Percentiles rank a stretch among this genome's conserved stretches.
Evolutionary conservation across 73 alveolate genomes (phyloP).

Genomic region (Symbiodinium pilosum): DNA sequence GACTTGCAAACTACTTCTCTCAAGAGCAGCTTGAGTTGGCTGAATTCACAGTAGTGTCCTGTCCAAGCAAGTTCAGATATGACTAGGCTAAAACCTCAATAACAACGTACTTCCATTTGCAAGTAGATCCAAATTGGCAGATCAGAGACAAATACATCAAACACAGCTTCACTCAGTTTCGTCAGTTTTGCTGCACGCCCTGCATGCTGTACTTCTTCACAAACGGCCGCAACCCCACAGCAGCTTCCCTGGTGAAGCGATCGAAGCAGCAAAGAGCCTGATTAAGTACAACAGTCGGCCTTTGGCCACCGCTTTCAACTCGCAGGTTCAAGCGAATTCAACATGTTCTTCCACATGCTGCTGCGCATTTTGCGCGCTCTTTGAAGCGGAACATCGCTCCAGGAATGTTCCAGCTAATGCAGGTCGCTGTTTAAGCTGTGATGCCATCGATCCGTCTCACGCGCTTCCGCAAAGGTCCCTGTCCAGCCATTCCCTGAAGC

Average conservation of each 20-base stretch:
- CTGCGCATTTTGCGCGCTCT: too few relatives aligned
- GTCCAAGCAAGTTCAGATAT: not conserved
- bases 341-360: not conserved
- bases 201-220: not conserved
- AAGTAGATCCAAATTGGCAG: too few relatives aligned
- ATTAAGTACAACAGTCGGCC: not conserved
- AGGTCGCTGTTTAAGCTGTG: not conserved
- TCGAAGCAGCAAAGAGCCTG: not conserved
- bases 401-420: too few relatives aligned
- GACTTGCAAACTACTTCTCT: too few relatives aligned
- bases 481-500: constrained; percentile 20
- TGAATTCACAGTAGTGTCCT: too few relatives aligned
- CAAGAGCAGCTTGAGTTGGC: too few relatives aligned
- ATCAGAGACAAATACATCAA: too few relatives aligned
- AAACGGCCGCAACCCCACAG: not conserved
- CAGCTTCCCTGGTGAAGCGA: not conserved
- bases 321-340: not conserved
- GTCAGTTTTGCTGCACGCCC: not conserved
- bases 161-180: too few relatives aligned
- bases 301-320: not conserved
- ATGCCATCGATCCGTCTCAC: constrained; percentile 85
- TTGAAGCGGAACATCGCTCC: too few relatives aligned
- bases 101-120: too few relatives aligned
- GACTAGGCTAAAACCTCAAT: not conserved
- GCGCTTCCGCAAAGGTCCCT: constrained; percentile 32